Percentiles rank a stretch among this genome's conserved stretches.
phyloP scores from a whole-genome alignment of 139 green algal genomes.

The Haematococcus lacustris region DNA sequence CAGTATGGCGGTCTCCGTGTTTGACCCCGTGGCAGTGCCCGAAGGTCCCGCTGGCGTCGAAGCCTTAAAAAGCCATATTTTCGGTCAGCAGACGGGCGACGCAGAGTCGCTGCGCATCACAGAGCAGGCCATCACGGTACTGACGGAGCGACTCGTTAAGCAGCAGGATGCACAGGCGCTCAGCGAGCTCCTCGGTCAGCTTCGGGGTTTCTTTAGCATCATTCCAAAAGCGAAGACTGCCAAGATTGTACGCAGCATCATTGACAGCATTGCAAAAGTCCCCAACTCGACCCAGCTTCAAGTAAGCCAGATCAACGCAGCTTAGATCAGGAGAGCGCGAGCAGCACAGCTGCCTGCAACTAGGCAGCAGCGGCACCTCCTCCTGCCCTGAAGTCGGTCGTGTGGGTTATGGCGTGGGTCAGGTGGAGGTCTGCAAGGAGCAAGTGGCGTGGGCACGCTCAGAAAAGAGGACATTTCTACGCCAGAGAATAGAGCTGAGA shows the following conservation, averaged over 20 bases:
- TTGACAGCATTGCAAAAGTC: slow-evolving; percentile 87
- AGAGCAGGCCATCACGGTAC: slow-evolving; percentile 62
- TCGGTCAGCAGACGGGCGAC: no score
- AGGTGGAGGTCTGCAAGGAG: slow-evolving; percentile 90
- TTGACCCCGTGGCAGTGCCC: no score
- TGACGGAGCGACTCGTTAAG: slow-evolving; percentile 67
- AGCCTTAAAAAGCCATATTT: no score
- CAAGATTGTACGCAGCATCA: slow-evolving; percentile 92
- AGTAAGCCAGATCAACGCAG: slow-evolving; percentile 41
- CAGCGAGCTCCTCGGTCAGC: slow-evolving; percentile 67
- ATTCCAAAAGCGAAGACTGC: slow-evolving; percentile 98
- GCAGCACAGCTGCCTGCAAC: no score
- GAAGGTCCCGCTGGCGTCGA: no score
- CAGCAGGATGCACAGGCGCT: slow-evolving; percentile 62
- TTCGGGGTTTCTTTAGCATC: slow-evolving; percentile 76
- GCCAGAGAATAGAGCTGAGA: slow-evolving; percentile 89
- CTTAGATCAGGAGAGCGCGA: no score
- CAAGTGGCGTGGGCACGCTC: slow-evolving; percentile 85
- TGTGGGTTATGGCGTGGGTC: no score
- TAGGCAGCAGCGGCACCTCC: no score
- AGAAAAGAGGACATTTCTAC: slow-evolving; percentile 95
- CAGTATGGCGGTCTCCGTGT: no score
- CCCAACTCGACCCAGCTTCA: slow-evolving; percentile 80
- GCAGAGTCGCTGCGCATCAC: slow-evolving; percentile 72
- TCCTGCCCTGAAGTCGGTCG: no score